These are phyloP conservation scores for Chloranthus sessilifolius DNA, from an alignment of 164 flowering plant genomes.

Conservation along the genomic window DNA sequence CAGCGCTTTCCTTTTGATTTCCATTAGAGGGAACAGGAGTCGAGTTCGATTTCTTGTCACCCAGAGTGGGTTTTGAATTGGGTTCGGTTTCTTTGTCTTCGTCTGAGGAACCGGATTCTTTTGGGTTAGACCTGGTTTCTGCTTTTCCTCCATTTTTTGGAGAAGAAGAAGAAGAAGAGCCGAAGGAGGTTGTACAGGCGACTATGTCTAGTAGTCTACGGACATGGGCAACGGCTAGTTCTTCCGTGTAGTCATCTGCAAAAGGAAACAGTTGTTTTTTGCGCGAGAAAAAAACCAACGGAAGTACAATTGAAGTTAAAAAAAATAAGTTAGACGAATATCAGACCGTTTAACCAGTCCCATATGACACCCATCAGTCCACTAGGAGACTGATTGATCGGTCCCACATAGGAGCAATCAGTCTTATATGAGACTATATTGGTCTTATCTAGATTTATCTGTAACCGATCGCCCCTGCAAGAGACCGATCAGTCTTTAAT, in stretches of 20 bases:
- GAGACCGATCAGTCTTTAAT: too few relatives aligned
- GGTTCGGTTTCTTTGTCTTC: slow-evolving; percentile 14
- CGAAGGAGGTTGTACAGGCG: slow-evolving; percentile 77
- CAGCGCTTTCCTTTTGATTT: slow-evolving; percentile 7
- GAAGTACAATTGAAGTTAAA: too few relatives aligned
- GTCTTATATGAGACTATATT: too few relatives aligned
- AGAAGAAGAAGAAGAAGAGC: slow-evolving; percentile 36
- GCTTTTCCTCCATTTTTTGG: slow-evolving; percentile 32
- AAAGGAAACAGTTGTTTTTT: background rate
- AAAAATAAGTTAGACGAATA: too few relatives aligned
- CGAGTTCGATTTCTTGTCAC: slow-evolving; percentile 17
- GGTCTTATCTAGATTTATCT: too few relatives aligned
- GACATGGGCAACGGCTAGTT: slow-evolving; percentile 52
- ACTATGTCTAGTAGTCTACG: slow-evolving; percentile 87
- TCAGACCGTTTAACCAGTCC: too few relatives aligned
- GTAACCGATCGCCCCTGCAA: too few relatives aligned
- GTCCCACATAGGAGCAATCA: too few relatives aligned
- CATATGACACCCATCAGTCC: too few relatives aligned
- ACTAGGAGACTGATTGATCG: too few relatives aligned
- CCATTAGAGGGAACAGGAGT: slow-evolving; percentile 3
- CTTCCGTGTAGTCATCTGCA: slow-evolving; percentile 82
- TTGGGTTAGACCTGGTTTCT: slow-evolving; percentile 24
- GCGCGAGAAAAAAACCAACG: too few relatives aligned
- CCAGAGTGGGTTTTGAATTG: slow-evolving; percentile 13
- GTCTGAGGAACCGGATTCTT: slow-evolving; percentile 24